Evolutionary conservation across 257 asterid genomes (phyloP).

Genomic region (Lithospermum erythrorhizon): DNA sequence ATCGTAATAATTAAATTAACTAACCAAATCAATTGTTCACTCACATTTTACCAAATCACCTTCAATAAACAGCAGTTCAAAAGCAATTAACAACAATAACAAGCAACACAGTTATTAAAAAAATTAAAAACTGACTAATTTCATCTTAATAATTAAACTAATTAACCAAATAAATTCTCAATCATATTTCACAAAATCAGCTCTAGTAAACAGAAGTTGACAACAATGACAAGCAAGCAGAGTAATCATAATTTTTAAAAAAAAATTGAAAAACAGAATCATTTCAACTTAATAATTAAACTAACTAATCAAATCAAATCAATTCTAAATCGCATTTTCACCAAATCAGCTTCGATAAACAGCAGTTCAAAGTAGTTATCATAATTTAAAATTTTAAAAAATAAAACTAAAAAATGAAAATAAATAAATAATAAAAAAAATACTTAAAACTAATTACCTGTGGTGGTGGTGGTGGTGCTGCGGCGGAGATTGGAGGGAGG

Average conservation of each 20-base stretch:
- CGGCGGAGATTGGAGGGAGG: slow-evolving; percentile 66
- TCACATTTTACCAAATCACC: background rate
- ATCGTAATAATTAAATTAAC: too few species aligned
- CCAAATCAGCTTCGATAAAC: background rate
- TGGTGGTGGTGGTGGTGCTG: slow-evolving; percentile 43
- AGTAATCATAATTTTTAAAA: too few species aligned
- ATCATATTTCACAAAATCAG: too few species aligned
- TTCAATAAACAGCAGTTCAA: too few species aligned
- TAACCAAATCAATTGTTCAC: background rate
- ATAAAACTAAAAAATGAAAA: background rate
- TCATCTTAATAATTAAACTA: background rate
- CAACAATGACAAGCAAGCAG: too few species aligned
- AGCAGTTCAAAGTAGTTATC: background rate
- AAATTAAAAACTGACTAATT: too few species aligned
- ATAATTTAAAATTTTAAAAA: background rate
- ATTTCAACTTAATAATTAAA: too few species aligned
- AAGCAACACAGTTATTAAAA: background rate
- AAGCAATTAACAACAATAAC: too few species aligned
- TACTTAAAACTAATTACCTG: slow-evolving; percentile 39
- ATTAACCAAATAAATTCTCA: background rate
- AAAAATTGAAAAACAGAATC: too few species aligned
- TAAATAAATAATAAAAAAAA: background rate
- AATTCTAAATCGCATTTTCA: background rate
- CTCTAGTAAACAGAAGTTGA: too few species aligned
- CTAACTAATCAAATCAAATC: too few species aligned